Conservation (phyloP, 1,284 basidiomycete species). For the Leccinum proliferum region DNA sequence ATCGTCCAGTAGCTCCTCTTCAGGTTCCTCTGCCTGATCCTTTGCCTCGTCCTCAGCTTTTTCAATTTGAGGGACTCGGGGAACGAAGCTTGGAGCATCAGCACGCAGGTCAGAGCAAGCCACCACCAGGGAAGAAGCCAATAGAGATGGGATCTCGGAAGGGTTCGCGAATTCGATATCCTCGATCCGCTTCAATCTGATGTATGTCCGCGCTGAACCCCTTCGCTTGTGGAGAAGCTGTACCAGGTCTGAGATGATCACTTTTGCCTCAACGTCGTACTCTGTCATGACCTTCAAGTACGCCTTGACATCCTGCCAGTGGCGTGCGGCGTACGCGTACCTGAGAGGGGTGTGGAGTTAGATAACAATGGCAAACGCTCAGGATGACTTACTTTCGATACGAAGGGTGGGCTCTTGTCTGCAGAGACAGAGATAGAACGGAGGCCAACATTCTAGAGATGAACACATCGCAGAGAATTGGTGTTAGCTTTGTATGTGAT, state of each 20-base stretch:
- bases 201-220: not conserved
- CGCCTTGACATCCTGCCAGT: not conserved
- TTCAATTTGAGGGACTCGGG: not conserved
- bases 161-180: constrained; percentile 14
- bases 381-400: constrained; percentile 14
- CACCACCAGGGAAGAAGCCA: constrained; percentile 13
- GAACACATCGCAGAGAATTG: constrained; percentile 19
- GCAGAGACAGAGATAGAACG: constrained; percentile 2
- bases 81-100: constrained; percentile 14
- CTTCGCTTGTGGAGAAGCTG: constrained; percentile 20
- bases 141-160: constrained; percentile 18
- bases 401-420: not conserved
- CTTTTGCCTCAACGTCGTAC: constrained; percentile 15
- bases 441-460: constrained; percentile 21
- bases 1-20: constrained; percentile 14
- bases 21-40: constrained; percentile 1
- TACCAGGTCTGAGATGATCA: constrained; percentile 20
- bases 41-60: not conserved
- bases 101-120: constrained; percentile 15
- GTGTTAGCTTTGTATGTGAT: constrained; percentile 19
- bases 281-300: constrained; percentile 15
- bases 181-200: constrained; percentile 11
- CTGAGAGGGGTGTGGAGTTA: constrained; percentile 4
- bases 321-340: constrained; percentile 11
- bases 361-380: not conserved